Evolutionary conservation across 208 protist genomes (phyloP), one percentile per base, ranked within the genome.

Genomic region (Leishmania gerbilli): DNA sequence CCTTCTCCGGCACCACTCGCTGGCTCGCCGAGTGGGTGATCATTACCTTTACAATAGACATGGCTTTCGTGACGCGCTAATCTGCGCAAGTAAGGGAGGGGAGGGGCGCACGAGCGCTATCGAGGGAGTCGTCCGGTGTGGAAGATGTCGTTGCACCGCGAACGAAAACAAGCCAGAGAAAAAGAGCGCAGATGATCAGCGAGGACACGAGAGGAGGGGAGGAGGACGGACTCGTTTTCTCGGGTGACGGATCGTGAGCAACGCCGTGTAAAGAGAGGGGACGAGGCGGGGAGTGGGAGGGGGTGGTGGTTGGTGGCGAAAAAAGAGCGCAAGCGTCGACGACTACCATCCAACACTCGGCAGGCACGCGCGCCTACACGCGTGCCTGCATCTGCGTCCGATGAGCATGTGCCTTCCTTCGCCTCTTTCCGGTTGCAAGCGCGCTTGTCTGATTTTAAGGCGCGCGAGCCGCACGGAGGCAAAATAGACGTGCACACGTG

Each of bases 1-100:
- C 92, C 89, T 98, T 98, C 86, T 98, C 95, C 19, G 94, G 92
- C 71, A 97, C 92, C 37, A 89, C 80, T 21, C 88, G 91, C 55
- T 80, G 84, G 71, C 91, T 93, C 51, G 87, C 87, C 31, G 94
- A 97, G 89, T 98, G 95, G 68, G 94, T 97, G 34, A 98, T 60
- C 21, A 87, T 90, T 17, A 98, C 89, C 49, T 87, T 84, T 21
- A 97, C 95, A 53, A 97, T 82, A 24, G 93, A 95, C 93, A 98
- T 96, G 67, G 37, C 37, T 34, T n/a, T 53, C 7, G 45, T n/a
- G 68, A 24, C 1, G 68, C 53, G 42, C 42, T 49, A 6, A 4
- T 53, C 8, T 21, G 15, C 8, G 64, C 17, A 11, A 21, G 31
- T 21, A 37, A 40, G 6, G 58, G 4, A 47, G 19, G 60, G 60